Conservation (phyloP, 305 asterid genomes). For the Fraxinus velutina region DNA sequence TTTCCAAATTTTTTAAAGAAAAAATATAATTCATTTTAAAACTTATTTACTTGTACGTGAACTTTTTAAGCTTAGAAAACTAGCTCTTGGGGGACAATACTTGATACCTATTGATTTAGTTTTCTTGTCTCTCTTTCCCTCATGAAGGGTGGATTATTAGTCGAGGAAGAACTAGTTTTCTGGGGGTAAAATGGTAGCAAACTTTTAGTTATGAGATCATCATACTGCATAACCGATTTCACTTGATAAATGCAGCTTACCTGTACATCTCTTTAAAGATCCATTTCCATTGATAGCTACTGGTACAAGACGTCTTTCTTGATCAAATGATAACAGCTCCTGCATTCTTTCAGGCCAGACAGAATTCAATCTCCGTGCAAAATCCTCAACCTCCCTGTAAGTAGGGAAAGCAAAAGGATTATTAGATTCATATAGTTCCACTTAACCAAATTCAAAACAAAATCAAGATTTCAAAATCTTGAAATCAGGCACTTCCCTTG, state of each 20-base stretch:
- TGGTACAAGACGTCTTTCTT: conserved; percentile 34
- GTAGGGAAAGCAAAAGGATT: neutral
- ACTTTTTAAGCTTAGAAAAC: no score
- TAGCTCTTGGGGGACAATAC: neutral
- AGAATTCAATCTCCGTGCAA: conserved; percentile 49
- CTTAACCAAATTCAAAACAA: neutral
- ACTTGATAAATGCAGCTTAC: conserved; percentile 14
- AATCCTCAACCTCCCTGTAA: conserved; percentile 51
- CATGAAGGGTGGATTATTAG: neutral
- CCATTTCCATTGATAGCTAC: conserved; percentile 34
- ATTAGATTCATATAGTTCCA: neutral
- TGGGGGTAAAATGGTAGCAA: neutral
- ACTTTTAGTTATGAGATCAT: neutral
- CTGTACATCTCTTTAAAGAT: conserved; percentile 29
- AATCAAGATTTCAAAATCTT: neutral
- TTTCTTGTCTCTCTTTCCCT: neutral
- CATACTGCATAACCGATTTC: neutral
- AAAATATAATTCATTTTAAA: no score
- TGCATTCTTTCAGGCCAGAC: conserved; percentile 54
- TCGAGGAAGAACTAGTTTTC: neutral
- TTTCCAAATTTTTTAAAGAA: neutral
- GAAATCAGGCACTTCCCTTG: neutral
- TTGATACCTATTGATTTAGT: neutral
- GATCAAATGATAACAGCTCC: conserved; percentile 37
- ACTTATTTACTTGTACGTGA: no score